Conservation (phyloP, 805 yeast genomes). For the Zygoascus bituminiphila region DNA sequence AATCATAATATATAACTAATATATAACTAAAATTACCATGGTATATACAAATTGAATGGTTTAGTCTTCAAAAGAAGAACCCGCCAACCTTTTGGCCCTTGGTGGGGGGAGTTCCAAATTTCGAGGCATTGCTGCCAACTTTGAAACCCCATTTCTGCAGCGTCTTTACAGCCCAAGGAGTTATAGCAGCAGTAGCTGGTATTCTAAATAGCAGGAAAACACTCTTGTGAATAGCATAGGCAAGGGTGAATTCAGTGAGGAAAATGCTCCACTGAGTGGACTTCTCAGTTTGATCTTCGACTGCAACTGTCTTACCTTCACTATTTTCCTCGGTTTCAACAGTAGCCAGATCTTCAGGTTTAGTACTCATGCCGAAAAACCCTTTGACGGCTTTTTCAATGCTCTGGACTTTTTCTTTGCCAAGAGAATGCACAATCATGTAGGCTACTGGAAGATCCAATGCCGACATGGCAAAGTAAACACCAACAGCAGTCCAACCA, state of each 20-base stretch:
- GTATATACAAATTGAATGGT: slow-evolving; percentile 6
- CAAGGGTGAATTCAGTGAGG: slow-evolving; percentile 79
- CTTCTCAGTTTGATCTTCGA: slow-evolving; percentile 3
- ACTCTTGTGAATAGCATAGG: slow-evolving; percentile 89
- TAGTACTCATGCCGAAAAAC: slow-evolving; percentile 52
- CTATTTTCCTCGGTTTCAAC: slow-evolving; percentile 11
- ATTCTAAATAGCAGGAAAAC: slow-evolving; percentile 66
- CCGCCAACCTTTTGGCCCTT: slow-evolving; percentile 49
- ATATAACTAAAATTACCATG: neutral
- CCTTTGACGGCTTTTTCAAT: slow-evolving; percentile 55
- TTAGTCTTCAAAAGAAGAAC: slow-evolving; percentile 55
- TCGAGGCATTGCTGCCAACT: slow-evolving; percentile 39
- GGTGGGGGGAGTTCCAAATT: slow-evolving; percentile 47
- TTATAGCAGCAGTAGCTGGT: slow-evolving; percentile 86
- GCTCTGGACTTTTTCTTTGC: slow-evolving; percentile 70
- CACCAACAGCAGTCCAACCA: slow-evolving; percentile 86
- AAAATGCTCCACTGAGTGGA: slow-evolving; percentile 33
- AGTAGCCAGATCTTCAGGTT: slow-evolving; percentile 15
- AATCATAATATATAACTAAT: neutral
- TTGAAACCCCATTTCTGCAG: slow-evolving; percentile 75
- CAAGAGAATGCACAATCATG: slow-evolving; percentile 73
- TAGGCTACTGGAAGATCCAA: slow-evolving; percentile 82
- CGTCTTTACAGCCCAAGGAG: slow-evolving; percentile 64
- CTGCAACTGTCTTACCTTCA: slow-evolving; percentile 3
- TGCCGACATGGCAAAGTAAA: slow-evolving; percentile 63